Evolutionary conservation across 1,284 basidiomycete species (phyloP).

Genomic region (Coniferiporia sulphurascens): DNA sequence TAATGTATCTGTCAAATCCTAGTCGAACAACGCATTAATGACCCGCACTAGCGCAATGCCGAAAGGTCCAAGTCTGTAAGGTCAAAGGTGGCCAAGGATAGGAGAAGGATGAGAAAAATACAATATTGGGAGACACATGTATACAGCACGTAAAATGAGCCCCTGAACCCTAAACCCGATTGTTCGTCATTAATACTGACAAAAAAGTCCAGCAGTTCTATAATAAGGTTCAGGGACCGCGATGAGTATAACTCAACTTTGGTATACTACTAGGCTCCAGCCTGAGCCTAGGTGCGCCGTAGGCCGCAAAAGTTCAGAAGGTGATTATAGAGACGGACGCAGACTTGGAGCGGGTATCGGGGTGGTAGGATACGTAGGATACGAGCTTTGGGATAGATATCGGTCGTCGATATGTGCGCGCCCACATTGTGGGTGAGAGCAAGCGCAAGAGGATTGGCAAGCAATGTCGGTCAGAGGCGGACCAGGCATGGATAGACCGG

Average conservation of each 20-base stretch:
- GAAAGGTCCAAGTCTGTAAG: background rate
- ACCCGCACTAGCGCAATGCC: background rate
- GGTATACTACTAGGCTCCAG: background rate
- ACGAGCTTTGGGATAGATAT: too few species aligned
- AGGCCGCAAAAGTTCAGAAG: background rate
- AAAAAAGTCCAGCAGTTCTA: too few species aligned
- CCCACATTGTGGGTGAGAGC: too few species aligned
- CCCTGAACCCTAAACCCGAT: background rate
- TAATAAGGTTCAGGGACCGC: too few species aligned
- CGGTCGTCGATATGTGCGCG: too few species aligned
- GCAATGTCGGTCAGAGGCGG: too few species aligned
- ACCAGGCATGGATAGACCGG: too few species aligned
- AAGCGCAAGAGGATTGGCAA: too few species aligned
- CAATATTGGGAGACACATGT: background rate
- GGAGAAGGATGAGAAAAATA: background rate
- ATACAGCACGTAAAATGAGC: background rate
- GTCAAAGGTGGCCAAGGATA: background rate
- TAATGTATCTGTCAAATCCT: background rate
- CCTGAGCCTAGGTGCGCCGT: background rate
- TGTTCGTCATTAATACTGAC: background rate
- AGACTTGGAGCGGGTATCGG: background rate
- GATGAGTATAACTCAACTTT: too few species aligned
- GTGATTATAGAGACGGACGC: background rate
- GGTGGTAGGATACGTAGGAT: background rate
- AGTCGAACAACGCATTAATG: background rate